Conservation (phyloP, 129 eudicot species). For the Artemisia tridentata region DNA sequence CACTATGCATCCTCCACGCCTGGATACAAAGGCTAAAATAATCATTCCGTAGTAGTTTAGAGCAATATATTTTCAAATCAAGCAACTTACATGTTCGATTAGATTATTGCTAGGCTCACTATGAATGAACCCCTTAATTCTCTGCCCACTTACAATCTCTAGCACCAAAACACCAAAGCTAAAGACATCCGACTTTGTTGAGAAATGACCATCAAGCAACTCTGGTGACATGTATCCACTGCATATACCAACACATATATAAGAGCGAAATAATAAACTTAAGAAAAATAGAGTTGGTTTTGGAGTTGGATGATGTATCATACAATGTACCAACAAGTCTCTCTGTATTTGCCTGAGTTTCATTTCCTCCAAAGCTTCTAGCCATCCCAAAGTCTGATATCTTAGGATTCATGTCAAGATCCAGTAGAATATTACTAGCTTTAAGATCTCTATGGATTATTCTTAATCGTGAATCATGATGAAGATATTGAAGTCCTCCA, state of each 20-base stretch:
- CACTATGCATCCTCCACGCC: constrained; percentile 33
- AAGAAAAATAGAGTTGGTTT: neutral
- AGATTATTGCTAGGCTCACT: constrained; percentile 30
- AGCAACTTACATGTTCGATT: constrained; percentile 33
- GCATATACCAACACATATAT: neutral
- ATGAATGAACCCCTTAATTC: constrained; percentile 31
- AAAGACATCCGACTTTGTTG: constrained; percentile 34
- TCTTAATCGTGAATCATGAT: constrained; percentile 41
- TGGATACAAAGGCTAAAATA: neutral
- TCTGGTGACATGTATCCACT: constrained; percentile 46
- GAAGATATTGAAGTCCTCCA: constrained; percentile 36
- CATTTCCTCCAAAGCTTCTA: constrained; percentile 41
- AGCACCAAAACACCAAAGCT: constrained; percentile 38
- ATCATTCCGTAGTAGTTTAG: too few species aligned
- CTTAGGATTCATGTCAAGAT: constrained; percentile 40
- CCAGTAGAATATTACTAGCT: constrained; percentile 37
- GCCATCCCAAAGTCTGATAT: constrained; percentile 45
- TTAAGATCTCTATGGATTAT: constrained; percentile 48
- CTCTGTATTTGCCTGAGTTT: constrained; percentile 29
- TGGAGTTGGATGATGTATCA: neutral
- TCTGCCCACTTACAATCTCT: constrained; percentile 35
- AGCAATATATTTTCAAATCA: neutral
- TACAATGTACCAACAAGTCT: constrained; percentile 45
- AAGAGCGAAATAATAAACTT: neutral
- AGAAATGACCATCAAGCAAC: constrained; percentile 33